Conservation (phyloP, 148 eudicot species). For the Talinum fruticosum region DNA sequence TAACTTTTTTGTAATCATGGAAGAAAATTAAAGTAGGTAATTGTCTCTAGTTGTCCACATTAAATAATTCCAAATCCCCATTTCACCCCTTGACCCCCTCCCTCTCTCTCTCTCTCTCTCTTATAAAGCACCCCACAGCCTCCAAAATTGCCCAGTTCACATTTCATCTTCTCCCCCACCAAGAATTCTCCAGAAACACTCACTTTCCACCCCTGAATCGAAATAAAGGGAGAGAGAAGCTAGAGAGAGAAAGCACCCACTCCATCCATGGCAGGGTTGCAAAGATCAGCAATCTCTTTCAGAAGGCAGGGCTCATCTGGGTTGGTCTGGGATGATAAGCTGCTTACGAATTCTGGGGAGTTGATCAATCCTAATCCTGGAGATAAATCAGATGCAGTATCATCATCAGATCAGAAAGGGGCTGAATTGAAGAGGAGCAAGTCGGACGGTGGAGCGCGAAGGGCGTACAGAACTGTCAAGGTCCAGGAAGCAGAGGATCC, state of each 20-base stretch:
- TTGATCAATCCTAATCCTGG: conserved; percentile 11
- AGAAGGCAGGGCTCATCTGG: conserved; percentile 87
- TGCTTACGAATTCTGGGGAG: conserved; percentile 36
- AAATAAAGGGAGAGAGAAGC: not conserved
- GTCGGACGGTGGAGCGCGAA: conserved; percentile 32
- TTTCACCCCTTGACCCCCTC: not conserved
- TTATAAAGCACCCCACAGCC: too few relatives aligned
- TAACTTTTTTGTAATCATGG: not conserved
- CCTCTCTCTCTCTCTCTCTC: too few relatives aligned
- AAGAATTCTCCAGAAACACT: conserved; percentile 14
- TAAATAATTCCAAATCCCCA: not conserved
- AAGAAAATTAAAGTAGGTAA: not conserved
- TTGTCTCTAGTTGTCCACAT: not conserved
- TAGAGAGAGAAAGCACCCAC: not conserved
- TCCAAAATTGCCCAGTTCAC: not conserved
- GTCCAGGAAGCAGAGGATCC: conserved; percentile 57
- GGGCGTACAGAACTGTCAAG: conserved; percentile 31
- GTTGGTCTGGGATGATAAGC: conserved; percentile 73
- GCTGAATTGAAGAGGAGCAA: conserved; percentile 20
- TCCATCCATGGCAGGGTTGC: conserved; percentile 52
- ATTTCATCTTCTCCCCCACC: not conserved
- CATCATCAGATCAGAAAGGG: conserved; percentile 12
- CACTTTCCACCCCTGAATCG: not conserved
- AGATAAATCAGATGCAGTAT: conserved; percentile 12
- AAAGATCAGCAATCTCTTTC: conserved; percentile 60